Evolutionary conservation across 345 rosid species (phyloP), one percentile per base, ranked within the genome.

Genomic region (Odontarrhena argentea): DNA sequence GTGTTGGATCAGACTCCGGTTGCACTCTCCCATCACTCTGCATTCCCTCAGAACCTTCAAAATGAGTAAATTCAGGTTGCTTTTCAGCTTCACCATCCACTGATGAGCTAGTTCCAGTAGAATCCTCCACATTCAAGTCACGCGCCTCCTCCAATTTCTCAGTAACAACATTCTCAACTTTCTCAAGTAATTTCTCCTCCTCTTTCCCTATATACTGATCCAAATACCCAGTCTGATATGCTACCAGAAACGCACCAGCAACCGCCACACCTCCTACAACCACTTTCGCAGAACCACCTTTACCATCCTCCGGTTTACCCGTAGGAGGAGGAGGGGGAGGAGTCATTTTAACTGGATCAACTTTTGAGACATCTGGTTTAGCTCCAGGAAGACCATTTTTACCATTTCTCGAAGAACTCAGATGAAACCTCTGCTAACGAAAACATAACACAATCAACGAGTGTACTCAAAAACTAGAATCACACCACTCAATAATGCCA

Each of bases 221-320:
- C 63, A 87, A 65, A 59, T 81, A 82, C 14, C 96, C 96, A 45
- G 50, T 65, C 66, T 65, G 86, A 73, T 87, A 87, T 0, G 87
- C 93, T 11, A 77, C 60, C 52, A 82, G 35, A 36, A 69, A 68
- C 48, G 86, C 87, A 74, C 84, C 80, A 35, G 67, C 81, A 25
- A 81, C 71, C 3, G 80, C 71, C 38, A 74, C 71, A 32, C 86
- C 80, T 72, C 92, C 97, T 15, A 84, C 7, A 48, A 82, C 40
- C 62, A 81, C 43, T 54, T 74, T 79, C 0, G 84, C 57, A 49
- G 82, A 60, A 26, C 66, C 70, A 50, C 88, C 82, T 63, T 73
- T 71, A 0, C 85, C 55, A 28, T 71, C 76, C n/a, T 81, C 77
- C 45, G 85, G 80, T 66, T 83, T 76, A 42, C 77, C 82, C 15